Percentiles rank a stretch among this genome's conserved stretches.
Conservation (phyloP, 306 rosid species). For the Sophora flavescens region DNA sequence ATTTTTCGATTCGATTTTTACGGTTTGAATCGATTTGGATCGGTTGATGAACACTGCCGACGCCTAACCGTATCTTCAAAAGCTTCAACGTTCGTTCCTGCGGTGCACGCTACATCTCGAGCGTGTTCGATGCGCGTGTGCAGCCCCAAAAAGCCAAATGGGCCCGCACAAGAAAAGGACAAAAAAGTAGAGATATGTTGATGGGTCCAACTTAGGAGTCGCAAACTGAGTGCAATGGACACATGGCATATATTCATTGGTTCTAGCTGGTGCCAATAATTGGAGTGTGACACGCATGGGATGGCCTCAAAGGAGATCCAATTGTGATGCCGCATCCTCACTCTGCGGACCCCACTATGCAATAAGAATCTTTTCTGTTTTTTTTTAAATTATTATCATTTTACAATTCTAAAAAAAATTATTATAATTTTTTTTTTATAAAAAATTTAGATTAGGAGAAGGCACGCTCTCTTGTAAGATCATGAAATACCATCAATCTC, state of each 20-base stretch:
- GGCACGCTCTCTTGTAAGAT: too few species aligned
- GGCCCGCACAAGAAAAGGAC: neutral
- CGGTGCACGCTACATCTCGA: slow-evolving; percentile 39
- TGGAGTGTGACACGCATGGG: slow-evolving; percentile 17
- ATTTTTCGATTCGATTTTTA: too few species aligned
- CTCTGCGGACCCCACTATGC: slow-evolving; percentile 25
- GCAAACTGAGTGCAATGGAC: neutral
- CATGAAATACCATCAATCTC: too few species aligned
- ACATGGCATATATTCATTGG: neutral
- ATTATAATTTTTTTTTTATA: too few species aligned
- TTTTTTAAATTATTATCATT: too few species aligned
- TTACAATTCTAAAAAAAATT: too few species aligned
- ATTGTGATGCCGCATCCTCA: slow-evolving; percentile 36
- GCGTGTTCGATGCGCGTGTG: slow-evolving; percentile 14
- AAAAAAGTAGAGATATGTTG: neutral
- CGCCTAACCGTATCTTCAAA: neutral
- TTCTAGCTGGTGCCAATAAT: neutral
- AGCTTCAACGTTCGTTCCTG: slow-evolving; percentile 2
- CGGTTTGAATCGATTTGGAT: too few species aligned
- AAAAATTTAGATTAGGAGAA: too few species aligned
- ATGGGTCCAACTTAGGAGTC: neutral
- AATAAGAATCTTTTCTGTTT: neutral
- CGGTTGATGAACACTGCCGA: too few species aligned
- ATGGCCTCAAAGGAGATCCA: slow-evolving; percentile 23
- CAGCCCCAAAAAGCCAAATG: neutral